A percentile compares a stretch with the other conserved stretches of the same genome.
phyloP scores from a whole-genome alignment of 2,329 filamentous ascomycete species.

The Aspergillus sp. region DNA sequence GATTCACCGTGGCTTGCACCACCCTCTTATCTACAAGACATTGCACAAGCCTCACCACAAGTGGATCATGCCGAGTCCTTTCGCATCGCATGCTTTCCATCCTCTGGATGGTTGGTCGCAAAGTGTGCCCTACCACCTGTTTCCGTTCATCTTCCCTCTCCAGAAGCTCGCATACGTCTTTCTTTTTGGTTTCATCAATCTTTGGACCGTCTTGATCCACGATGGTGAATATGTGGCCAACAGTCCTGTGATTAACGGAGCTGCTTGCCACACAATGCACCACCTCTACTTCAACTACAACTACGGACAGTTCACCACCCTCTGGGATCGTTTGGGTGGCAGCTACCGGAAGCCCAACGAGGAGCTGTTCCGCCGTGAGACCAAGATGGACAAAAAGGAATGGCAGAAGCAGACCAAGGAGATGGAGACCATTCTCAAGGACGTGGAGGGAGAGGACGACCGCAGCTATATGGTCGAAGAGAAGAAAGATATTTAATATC shows the following conservation, averaged over 20 bases:
- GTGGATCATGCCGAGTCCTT: constrained; percentile 97
- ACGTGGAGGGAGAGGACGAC: constrained; percentile 8
- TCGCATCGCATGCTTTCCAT: constrained; percentile 87
- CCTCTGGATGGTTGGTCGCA: constrained; percentile 84
- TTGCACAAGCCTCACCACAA: constrained; percentile 98
- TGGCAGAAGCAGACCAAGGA: constrained; percentile 58
- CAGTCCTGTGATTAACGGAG: constrained; percentile 79
- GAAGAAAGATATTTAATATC: constrained; percentile 5
- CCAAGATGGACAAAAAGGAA: constrained; percentile 68
- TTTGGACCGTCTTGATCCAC: constrained; percentile 94
- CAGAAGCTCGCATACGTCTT: constrained; percentile 81
- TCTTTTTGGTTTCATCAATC: constrained; percentile 83
- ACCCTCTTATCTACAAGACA: constrained; percentile 69
- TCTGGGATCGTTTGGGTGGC: constrained; percentile 81
- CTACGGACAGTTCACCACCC: constrained; percentile 88
- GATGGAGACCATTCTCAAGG: constrained; percentile 8
- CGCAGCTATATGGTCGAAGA: constrained; percentile 3
- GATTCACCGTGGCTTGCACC: constrained; percentile 78
- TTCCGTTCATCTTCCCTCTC: constrained; percentile 82
- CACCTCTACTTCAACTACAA: constrained; percentile 86
- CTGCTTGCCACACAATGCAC: constrained; percentile 88
- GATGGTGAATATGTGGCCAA: constrained; percentile 93
- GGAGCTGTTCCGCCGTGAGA: constrained; percentile 69
- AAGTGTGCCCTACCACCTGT: constrained; percentile 83
- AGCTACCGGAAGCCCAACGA: constrained; percentile 53